phyloP scores from a whole-genome alignment of 2,329 filamentous ascomycete species.

The Alternaria dauci region DNA sequence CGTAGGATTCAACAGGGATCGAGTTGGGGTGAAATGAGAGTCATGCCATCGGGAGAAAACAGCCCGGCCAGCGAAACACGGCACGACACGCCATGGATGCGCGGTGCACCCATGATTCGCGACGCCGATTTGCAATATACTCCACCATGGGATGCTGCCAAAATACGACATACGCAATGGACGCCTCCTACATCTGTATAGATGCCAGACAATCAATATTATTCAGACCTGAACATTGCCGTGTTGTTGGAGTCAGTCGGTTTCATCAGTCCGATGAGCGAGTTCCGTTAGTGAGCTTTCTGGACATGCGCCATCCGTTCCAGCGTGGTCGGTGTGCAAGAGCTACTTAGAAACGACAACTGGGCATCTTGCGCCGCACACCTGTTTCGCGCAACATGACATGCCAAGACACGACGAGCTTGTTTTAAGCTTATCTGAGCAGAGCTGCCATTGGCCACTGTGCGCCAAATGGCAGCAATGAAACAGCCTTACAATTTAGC shows the following conservation, averaged over 20 bases:
- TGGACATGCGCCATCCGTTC: neutral
- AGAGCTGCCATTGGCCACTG: conserved; percentile 2
- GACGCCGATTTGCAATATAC: neutral
- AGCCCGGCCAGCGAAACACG: conserved; percentile 2
- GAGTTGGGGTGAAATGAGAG: neutral
- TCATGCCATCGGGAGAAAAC: neutral
- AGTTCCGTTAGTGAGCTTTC: neutral
- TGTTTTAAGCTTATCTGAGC: conserved; percentile 13
- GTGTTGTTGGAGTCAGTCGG: neutral
- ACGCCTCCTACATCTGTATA: neutral
- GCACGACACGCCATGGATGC: neutral
- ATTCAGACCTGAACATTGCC: neutral
- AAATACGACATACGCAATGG: neutral
- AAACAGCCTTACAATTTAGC: conserved; percentile 15
- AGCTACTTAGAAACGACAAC: neutral
- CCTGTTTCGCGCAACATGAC: neutral
- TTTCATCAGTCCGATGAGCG: neutral
- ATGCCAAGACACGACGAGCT: conserved; percentile 9
- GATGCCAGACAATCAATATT: neutral
- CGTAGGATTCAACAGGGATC: neutral
- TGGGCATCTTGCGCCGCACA: neutral
- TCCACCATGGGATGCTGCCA: neutral
- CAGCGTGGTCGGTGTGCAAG: neutral
- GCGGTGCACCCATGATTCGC: neutral
- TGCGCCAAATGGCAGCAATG: neutral